phyloP scores from a whole-genome alignment of 2,329 filamentous ascomycete species.

The Aspergillus tamarii region DNA sequence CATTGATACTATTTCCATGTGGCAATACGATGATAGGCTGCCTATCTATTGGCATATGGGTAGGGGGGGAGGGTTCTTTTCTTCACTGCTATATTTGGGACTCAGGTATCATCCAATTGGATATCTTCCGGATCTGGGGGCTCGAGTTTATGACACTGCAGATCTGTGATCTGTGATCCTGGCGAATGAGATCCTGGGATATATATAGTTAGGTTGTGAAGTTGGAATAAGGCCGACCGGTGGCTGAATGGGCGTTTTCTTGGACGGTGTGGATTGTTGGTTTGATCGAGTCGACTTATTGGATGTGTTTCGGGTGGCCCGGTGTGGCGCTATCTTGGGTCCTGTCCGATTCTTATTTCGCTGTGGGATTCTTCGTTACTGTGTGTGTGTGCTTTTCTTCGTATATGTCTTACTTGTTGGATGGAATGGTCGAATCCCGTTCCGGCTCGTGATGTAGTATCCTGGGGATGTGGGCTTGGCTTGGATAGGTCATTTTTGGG shows the following conservation, averaged over 20 bases:
- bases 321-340: not conserved
- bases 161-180: not conserved
- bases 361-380: not conserved
- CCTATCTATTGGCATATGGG: not conserved
- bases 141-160: not conserved
- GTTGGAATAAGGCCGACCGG: not conserved
- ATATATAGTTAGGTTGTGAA: not conserved
- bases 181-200: not conserved
- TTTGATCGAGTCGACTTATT: not conserved
- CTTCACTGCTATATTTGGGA: not conserved
- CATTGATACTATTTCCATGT: not conserved
- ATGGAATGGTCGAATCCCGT: not conserved
- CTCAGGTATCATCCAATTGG: not conserved
- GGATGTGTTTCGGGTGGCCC: not conserved
- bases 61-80: no score
- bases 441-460: not conserved
- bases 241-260: not conserved
- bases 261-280: not conserved
- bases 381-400: not conserved
- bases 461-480: not conserved
- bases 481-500: not conserved
- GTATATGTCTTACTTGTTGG: not conserved
- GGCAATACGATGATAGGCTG: not conserved
- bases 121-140: not conserved
- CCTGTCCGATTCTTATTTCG: not conserved